Evolutionary conservation across 306 rosid species (phyloP).

Genomic region (Cucurbita ficifolia): DNA sequence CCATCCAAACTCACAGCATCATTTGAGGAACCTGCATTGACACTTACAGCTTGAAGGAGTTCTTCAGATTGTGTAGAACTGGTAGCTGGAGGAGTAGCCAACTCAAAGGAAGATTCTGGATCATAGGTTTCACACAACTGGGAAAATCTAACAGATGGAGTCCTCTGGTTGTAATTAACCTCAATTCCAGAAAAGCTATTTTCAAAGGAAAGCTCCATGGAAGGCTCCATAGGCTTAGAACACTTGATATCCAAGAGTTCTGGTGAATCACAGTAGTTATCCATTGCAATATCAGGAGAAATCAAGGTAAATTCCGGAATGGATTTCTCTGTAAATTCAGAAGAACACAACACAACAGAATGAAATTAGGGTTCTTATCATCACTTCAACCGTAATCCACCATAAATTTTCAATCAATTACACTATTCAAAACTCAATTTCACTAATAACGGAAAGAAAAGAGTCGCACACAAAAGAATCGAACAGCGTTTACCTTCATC

Average conservation of each 20-base stretch:
- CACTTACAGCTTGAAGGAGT: slow-evolving; percentile 10
- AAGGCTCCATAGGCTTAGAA: slow-evolving; percentile 28
- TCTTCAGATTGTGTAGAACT: slow-evolving; percentile 12
- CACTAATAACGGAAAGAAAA: neutral
- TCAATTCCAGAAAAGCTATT: slow-evolving; percentile 48
- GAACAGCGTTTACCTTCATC: neutral
- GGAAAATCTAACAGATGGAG: slow-evolving; percentile 62
- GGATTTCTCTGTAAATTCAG: neutral
- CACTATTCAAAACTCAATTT: neutral
- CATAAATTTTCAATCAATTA: neutral
- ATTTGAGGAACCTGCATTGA: slow-evolving; percentile 12
- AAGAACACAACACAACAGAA: too few species aligned
- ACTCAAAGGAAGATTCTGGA: slow-evolving; percentile 65
- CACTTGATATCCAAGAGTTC: slow-evolving; percentile 26
- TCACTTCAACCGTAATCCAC: neutral
- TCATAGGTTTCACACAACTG: slow-evolving; percentile 32
- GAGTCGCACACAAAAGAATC: neutral
- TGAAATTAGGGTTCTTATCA: neutral
- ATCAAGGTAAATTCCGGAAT: slow-evolving; percentile 35
- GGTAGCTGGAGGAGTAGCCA: slow-evolving; percentile 28
- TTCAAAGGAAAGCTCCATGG: slow-evolving; percentile 72
- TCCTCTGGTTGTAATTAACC: slow-evolving; percentile 19
- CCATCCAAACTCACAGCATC: slow-evolving; percentile 12
- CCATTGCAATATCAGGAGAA: slow-evolving; percentile 37
- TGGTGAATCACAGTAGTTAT: slow-evolving; percentile 36